Base-by-base conservation (phyloP, 2,329 filamentous ascomycete species). In the Paraphoma sp. region DNA sequence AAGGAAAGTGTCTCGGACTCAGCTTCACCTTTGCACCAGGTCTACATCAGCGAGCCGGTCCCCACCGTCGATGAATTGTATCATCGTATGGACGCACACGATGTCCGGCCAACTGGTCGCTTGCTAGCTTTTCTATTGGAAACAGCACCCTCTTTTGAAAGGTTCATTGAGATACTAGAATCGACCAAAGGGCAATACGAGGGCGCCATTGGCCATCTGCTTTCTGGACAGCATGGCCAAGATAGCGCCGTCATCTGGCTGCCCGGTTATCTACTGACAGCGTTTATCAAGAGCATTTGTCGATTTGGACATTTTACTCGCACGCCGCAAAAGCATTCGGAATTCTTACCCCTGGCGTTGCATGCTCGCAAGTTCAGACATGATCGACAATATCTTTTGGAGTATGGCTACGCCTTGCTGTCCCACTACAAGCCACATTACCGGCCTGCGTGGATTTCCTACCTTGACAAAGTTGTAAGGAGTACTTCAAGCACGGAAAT, bases 21-120 rank as follows among this genome's bases (percentile, higher is more conserved):
- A 17, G 81, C 85, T 53, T 73, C 90, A 82, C 72, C 83, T 82
- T 67, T 89, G 56, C 83, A 87, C n/a, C 85, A 87, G 52, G 89
- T 90, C 54, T 86, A 85, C 62, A 83, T 86, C 40, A 81, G 86
- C n/a, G 77, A 87, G 43, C 78, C 81, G 12, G 86, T 89, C 1
- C 90, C 90, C 2, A 82, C 79, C 1, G 75, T 87, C 10, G 75
- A 81, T 4, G 79, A 84, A 48, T 78, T 93, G 4, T 89, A 89
- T 56, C 68, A 80, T 10, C 78, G 81, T 42, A 90, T 93, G 86
- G 69, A 77, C 11, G 69, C 68, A 1, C 77, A 79, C 1, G 80
- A 82, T 1, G 68, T 89, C 17, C 74, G 70, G 6, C 84, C 87
- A 0, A 68, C 76, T 4, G 81, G 80, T 1, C 71, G 77, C 41